These are phyloP conservation scores for Trichocomaceae sp. DNA, from an alignment of 2,329 filamentous ascomycete species.

Conservation along the genomic window DNA sequence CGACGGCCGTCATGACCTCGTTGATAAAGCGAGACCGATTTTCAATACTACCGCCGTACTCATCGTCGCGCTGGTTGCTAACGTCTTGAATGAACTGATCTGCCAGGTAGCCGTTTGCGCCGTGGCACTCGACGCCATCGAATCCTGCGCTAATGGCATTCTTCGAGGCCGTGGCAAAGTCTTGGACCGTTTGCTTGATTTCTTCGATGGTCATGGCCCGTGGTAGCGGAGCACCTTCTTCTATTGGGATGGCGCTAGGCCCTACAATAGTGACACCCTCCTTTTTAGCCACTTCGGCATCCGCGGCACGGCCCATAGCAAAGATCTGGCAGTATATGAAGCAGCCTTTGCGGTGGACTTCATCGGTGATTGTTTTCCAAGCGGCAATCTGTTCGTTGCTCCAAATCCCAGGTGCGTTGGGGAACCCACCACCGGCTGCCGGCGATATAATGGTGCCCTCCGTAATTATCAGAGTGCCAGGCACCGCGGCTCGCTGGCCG, in stretches of 20 bases:
- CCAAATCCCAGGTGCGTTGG: constrained; percentile 51
- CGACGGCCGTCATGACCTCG: constrained; percentile 42
- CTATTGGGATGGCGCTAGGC: constrained; percentile 36
- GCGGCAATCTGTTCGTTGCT: constrained; percentile 46
- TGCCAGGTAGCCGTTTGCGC: constrained; percentile 43
- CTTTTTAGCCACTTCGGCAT: constrained; percentile 27
- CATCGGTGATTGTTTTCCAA: constrained; percentile 55
- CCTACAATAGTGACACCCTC: constrained; percentile 28
- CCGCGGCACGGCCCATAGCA: constrained; percentile 51
- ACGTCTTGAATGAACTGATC: constrained; percentile 46
- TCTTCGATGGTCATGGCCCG: constrained; percentile 28
- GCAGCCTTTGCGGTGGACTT: constrained; percentile 53
- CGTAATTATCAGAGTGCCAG: constrained; percentile 51
- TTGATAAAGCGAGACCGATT: constrained; percentile 47
- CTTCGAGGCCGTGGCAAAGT: constrained; percentile 38
- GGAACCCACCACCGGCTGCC: constrained; percentile 37
- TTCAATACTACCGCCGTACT: constrained; percentile 44
- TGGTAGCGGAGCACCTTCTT: constrained; percentile 27
- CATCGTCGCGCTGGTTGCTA: constrained; percentile 42
- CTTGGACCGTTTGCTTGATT: constrained; percentile 33
- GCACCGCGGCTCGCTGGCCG: constrained; percentile 43
- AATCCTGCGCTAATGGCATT: constrained; percentile 50
- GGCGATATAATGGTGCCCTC: constrained; percentile 49
- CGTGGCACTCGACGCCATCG: constrained; percentile 45
- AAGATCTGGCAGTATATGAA: constrained; percentile 57